Conservation (phyloP, 768 basidiomycete genomes). For the Tricholoma sp. region DNA sequence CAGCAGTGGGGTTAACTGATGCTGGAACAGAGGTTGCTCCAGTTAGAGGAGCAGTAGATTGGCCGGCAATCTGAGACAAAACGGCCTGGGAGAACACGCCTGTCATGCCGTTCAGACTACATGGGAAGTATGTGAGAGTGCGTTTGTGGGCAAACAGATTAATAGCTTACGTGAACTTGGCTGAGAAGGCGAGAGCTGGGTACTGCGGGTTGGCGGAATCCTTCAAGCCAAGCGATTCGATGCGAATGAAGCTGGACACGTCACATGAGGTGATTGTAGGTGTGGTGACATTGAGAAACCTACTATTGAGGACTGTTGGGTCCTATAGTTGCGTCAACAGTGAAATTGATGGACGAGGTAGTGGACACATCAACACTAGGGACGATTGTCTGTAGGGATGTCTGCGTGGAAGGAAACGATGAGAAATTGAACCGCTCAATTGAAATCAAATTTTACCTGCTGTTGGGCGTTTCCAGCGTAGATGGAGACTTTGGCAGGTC, state of each 20-base stretch:
- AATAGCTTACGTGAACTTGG: slow-evolving; percentile 63
- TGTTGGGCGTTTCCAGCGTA: slow-evolving; percentile 56
- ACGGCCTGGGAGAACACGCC: slow-evolving; percentile 59
- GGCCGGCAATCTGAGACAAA: slow-evolving; percentile 55
- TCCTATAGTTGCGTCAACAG: slow-evolving; percentile 46
- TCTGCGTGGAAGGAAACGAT: slow-evolving; percentile 28
- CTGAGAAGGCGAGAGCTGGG: slow-evolving; percentile 69
- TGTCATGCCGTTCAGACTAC: slow-evolving; percentile 63
- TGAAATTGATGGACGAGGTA: slow-evolving; percentile 42
- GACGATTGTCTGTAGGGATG: slow-evolving; percentile 48
- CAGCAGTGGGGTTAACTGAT: slow-evolving; percentile 14
- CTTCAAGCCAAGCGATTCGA: slow-evolving; percentile 54
- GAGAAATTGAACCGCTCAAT: background rate
- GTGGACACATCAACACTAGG: slow-evolving; percentile 47
- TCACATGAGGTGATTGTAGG: background rate
- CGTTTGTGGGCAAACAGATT: background rate
- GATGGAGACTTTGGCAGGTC: slow-evolving; percentile 48
- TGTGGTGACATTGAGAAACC: slow-evolving; percentile 11
- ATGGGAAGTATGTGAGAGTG: background rate
- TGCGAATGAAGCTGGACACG: slow-evolving; percentile 64
- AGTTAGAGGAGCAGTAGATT: slow-evolving; percentile 54
- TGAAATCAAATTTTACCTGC: slow-evolving; percentile 41
- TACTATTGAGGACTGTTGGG: slow-evolving; percentile 55
- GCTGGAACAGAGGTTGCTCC: slow-evolving; percentile 25
- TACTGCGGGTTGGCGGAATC: slow-evolving; percentile 48